These are phyloP conservation scores for Microbotryum violaceum DNA, from an alignment of 1,284 basidiomycete genomes.

Conservation along the genomic window DNA sequence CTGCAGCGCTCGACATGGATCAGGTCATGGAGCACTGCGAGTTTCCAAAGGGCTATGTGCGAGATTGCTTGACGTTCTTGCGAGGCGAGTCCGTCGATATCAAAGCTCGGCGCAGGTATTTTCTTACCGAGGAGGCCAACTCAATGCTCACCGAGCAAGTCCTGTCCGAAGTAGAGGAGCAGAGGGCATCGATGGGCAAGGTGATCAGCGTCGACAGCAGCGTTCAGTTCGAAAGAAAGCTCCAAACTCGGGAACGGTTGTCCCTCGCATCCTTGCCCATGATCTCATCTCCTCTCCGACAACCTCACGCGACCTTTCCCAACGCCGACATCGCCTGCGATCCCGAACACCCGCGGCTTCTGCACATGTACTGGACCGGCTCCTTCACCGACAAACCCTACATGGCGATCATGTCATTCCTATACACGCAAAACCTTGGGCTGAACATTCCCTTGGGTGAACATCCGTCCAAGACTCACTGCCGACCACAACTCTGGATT, in stretches of 20 bases:
- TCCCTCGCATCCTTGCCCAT: neutral
- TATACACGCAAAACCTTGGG: conserved; percentile 69
- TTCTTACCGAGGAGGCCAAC: neutral
- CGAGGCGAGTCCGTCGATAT: conserved; percentile 40
- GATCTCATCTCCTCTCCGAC: neutral
- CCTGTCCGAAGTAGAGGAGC: too few relatives aligned
- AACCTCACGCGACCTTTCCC: conserved; percentile 19
- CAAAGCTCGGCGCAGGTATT: neutral
- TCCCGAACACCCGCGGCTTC: conserved; percentile 58
- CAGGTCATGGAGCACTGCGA: conserved; percentile 78
- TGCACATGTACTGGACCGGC: conserved; percentile 78
- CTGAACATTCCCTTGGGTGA: conserved; percentile 38
- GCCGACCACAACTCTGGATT: conserved; percentile 69
- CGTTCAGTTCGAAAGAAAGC: neutral
- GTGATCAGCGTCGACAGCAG: neutral
- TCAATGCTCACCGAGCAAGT: neutral
- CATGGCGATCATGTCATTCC: conserved; percentile 63
- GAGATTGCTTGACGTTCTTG: conserved; percentile 66
- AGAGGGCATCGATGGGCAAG: too few relatives aligned
- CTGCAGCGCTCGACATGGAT: conserved; percentile 75
- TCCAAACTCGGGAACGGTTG: neutral
- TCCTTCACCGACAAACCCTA: conserved; percentile 76
- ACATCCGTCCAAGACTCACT: conserved; percentile 44
- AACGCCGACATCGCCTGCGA: conserved; percentile 50
- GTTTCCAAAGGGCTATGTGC: conserved; percentile 66